These are phyloP conservation scores for Penicilliopsis zonata DNA, from an alignment of 495 filamentous ascomycete genomes.

Conservation along the genomic window DNA sequence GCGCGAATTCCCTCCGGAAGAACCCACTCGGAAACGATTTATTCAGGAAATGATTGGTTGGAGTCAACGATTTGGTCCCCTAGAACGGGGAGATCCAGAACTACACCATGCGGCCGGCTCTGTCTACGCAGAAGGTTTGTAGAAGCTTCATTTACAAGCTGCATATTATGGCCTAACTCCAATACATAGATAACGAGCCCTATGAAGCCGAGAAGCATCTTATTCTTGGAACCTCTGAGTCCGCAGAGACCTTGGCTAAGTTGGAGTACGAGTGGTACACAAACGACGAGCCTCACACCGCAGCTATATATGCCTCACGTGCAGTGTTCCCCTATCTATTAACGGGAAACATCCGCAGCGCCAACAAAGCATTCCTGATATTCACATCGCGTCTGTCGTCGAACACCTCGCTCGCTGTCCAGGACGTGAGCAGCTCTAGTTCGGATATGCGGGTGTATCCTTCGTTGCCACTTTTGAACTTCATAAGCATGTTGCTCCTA, in stretches of 20 bases:
- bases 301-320: slow-evolving; percentile 78
- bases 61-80: slow-evolving; percentile 73
- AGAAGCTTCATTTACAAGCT: not conserved
- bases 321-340: slow-evolving; percentile 89
- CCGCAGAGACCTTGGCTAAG: slow-evolving; percentile 61
- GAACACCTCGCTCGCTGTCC: slow-evolving; percentile 58
- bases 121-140: slow-evolving; percentile 66
- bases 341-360: slow-evolving; percentile 78
- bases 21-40: slow-evolving; percentile 84
- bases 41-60: slow-evolving; percentile 83
- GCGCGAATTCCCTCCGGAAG: slow-evolving; percentile 65
- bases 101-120: slow-evolving; percentile 87
- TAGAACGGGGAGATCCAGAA: slow-evolving; percentile 88
- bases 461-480: slow-evolving; percentile 79
- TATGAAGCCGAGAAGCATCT: slow-evolving; percentile 93
- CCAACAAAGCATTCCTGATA: slow-evolving; percentile 65
- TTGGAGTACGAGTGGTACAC: slow-evolving; percentile 93
- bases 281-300: slow-evolving; percentile 76
- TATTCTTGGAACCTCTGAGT: slow-evolving; percentile 79
- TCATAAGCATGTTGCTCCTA: slow-evolving; percentile 71
- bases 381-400: slow-evolving; percentile 65
- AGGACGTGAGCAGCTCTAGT: slow-evolving; percentile 66
- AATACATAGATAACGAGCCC: slow-evolving; percentile 56
- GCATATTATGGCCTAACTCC: not conserved
- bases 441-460: slow-evolving; percentile 77